Percentiles rank a stretch among this genome's conserved stretches.
Conservation (phyloP, 2,329 filamentous ascomycete species). For the Ophiostoma novo-ulmi region DNA sequence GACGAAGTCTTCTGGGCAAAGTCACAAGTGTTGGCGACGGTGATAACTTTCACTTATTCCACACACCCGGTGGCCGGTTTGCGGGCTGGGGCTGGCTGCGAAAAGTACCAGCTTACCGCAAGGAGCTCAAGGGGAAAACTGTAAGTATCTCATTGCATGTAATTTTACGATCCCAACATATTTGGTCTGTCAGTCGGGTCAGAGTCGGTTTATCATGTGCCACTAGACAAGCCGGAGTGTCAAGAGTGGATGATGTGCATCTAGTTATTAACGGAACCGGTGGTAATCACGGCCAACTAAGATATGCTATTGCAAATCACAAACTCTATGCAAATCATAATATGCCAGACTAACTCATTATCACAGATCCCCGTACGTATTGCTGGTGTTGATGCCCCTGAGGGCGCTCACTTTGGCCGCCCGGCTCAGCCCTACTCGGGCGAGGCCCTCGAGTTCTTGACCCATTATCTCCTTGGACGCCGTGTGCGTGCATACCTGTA, state of each 20-base stretch:
- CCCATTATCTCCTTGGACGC: constrained; percentile 61
- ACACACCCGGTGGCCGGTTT: constrained; percentile 84
- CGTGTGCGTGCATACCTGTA: constrained; percentile 79
- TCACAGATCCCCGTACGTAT: constrained; percentile 79
- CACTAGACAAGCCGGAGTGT: neutral
- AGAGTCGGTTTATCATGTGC: neutral
- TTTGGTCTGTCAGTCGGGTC: neutral
- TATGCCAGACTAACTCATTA: neutral
- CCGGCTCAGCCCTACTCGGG: constrained; percentile 77
- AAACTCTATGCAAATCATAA: neutral
- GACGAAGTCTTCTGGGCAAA: constrained; percentile 70
- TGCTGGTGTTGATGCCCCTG: constrained; percentile 89
- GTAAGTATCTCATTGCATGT: constrained; percentile 45
- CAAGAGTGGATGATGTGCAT: neutral
- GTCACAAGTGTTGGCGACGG: constrained; percentile 96
- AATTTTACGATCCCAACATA: neutral
- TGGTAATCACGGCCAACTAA: neutral
- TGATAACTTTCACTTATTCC: constrained; percentile 90
- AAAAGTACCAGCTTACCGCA: constrained; percentile 62
- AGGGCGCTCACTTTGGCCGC: constrained; percentile 85
- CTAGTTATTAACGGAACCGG: neutral
- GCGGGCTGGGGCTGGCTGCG: constrained; percentile 92
- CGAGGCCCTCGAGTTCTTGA: constrained; percentile 81
- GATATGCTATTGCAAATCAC: neutral
- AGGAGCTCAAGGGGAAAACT: constrained; percentile 69